A percentile compares a stretch with the other conserved stretches of the same genome.
Conservation (phyloP, 768 basidiomycete genomes). For the Clitopilus hobsonii region DNA sequence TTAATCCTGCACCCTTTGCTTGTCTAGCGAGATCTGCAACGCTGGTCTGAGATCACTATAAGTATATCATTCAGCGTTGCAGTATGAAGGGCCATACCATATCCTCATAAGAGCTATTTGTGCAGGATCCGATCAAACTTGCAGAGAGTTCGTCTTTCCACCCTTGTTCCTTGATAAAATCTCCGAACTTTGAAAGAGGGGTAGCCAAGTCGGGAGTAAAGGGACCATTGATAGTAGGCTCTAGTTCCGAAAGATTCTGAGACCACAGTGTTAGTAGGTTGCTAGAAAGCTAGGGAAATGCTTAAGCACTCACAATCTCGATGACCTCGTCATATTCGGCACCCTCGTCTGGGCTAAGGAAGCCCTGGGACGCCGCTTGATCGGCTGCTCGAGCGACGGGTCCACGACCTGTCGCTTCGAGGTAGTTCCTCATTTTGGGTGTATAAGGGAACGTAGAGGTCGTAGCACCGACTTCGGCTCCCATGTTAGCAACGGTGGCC, state of each 20-base stretch:
- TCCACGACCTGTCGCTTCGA: constrained; percentile 83
- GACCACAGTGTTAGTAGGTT: too few relatives aligned
- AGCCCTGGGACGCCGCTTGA: constrained; percentile 70
- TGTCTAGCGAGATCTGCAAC: constrained; percentile 90
- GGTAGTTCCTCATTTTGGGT: constrained; percentile 81
- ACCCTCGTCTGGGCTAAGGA: constrained; percentile 78
- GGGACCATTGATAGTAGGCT: constrained; percentile 93
- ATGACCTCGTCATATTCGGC: constrained; percentile 95
- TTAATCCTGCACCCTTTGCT: constrained; percentile 79
- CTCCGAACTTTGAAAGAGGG: constrained; percentile 83
- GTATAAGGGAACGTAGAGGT: constrained; percentile 98
- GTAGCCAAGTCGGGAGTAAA: constrained; percentile 97
- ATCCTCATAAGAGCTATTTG: constrained; percentile 97
- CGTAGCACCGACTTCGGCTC: constrained; percentile 99
- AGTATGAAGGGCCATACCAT: constrained; percentile 46
- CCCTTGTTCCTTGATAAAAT: constrained; percentile 75
- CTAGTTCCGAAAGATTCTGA: constrained; percentile 77
- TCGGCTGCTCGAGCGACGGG: constrained; percentile 88
- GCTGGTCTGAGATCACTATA: constrained; percentile 56
- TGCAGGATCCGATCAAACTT: constrained; percentile 95
- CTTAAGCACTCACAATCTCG: constrained; percentile 65
- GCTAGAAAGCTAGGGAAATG: too few relatives aligned
- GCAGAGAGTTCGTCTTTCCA: constrained; percentile 96
- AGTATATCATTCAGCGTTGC: constrained; percentile 3
- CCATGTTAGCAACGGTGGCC: constrained; percentile 98